Percentiles rank a stretch among this genome's conserved stretches.
phyloP scores from a whole-genome alignment of 257 asterid species.

The Hygrophila difformis region DNA sequence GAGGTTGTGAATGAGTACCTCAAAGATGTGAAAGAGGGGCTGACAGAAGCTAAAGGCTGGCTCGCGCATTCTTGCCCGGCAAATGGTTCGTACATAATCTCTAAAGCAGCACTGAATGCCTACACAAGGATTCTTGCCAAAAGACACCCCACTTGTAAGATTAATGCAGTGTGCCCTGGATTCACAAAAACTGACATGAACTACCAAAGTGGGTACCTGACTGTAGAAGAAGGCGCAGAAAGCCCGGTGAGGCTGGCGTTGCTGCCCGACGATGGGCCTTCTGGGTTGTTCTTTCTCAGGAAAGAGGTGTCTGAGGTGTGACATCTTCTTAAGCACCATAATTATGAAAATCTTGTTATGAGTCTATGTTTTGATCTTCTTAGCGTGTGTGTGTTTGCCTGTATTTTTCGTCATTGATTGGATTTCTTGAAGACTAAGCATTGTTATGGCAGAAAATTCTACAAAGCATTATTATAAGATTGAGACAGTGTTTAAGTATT shows the following conservation, averaged over 20 bases:
- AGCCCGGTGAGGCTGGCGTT: neutral
- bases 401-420: no score
- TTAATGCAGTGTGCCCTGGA: conserved; percentile 54
- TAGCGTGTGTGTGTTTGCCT: no score
- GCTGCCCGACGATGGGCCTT: neutral
- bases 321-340: no score
- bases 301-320: no score
- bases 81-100: conserved; percentile 29
- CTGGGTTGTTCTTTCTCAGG: neutral
- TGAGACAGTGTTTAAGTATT: no score
- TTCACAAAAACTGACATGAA: neutral
- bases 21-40: conserved; percentile 36
- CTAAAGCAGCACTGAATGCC: conserved; percentile 56
- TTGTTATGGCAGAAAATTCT: no score
- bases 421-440: no score
- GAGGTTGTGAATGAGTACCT: conserved; percentile 33
- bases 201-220: neutral
- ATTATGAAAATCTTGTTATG: no score
- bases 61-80: conserved; percentile 19
- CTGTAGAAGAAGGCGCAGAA: neutral
- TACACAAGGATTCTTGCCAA: conserved; percentile 45
- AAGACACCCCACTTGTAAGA: conserved; percentile 20
- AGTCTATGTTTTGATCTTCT: no score
- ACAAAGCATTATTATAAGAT: no score
- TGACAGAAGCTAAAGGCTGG: conserved; percentile 41